Evolutionary conservation across 2,329 filamentous ascomycete genomes (phyloP).

Genomic region (Apiospora sp.): DNA sequence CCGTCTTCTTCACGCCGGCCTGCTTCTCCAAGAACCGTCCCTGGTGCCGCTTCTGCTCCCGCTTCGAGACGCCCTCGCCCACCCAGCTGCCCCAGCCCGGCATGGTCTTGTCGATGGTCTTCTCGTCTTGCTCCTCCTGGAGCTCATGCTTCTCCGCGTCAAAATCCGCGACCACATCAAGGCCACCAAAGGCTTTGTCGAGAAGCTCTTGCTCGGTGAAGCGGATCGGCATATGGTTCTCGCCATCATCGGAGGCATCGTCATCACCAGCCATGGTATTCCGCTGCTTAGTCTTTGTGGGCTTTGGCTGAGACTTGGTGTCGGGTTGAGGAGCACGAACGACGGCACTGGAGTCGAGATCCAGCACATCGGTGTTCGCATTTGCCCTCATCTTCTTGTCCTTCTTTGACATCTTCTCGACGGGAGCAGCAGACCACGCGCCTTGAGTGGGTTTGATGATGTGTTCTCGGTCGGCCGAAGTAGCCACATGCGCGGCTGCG

Average conservation of each 20-base stretch:
- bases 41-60: constrained; percentile 69
- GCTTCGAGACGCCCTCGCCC: constrained; percentile 80
- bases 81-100: constrained; percentile 96
- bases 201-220: constrained; percentile 74
- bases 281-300: constrained; percentile 35
- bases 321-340: constrained; percentile 36
- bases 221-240: constrained; percentile 62
- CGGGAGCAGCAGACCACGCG: constrained; percentile 40
- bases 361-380: constrained; percentile 36
- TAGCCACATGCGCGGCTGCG: not conserved
- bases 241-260: constrained; percentile 56
- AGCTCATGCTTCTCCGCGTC: constrained; percentile 78
- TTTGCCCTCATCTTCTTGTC: constrained; percentile 37
- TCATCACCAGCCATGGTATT: constrained; percentile 40
- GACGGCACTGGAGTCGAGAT: constrained; percentile 40
- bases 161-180: constrained; percentile 85
- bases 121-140: constrained; percentile 80
- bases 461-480: constrained; percentile 34
- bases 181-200: constrained; percentile 84
- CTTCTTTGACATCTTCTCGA: constrained; percentile 35
- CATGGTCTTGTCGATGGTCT: constrained; percentile 82
- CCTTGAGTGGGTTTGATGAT: constrained; percentile 37
- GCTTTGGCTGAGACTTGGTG: constrained; percentile 1
- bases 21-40: constrained; percentile 70
- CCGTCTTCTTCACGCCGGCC: constrained; percentile 76